These are phyloP conservation scores for Pyricularia sp. DNA, from an alignment of 2,329 filamentous ascomycete species.

Conservation along the genomic window DNA sequence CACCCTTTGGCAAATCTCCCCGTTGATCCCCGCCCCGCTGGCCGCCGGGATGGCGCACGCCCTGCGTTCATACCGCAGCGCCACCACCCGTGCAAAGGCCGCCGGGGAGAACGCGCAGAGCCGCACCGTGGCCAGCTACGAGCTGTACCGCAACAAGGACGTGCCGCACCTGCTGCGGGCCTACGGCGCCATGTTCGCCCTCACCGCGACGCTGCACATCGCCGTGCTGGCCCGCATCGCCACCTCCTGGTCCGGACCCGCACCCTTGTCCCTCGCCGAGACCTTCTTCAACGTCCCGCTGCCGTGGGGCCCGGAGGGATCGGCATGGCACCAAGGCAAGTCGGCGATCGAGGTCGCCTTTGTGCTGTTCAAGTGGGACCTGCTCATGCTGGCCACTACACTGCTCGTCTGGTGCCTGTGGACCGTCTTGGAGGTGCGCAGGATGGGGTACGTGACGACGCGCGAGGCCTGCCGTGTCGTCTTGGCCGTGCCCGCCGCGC, in stretches of 20 bases:
- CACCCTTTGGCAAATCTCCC: slow-evolving; percentile 8
- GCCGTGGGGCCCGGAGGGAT: not conserved
- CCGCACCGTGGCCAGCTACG: not conserved
- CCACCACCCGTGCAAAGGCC: not conserved
- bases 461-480: not conserved
- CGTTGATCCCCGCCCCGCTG: slow-evolving; percentile 6
- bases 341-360: not conserved
- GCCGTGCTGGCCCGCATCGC: not conserved
- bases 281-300: not conserved
- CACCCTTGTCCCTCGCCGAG: not conserved
- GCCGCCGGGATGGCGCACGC: not conserved
- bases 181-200: not conserved
- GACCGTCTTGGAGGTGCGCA: slow-evolving; percentile 1
- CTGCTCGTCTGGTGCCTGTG: slow-evolving; percentile 1
- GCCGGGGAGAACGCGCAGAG: not conserved
- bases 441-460: slow-evolving; percentile 1
- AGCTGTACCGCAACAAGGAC: not conserved
- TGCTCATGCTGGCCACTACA: not conserved
- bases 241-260: not conserved
- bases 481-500: not conserved
- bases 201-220: not conserved
- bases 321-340: not conserved
- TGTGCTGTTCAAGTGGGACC: not conserved
- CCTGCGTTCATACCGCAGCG: not conserved
- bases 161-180: not conserved